Evolutionary conservation across 2,329 filamentous ascomycete genomes (phyloP).

Genomic region (Colletotrichum gigasporum): DNA sequence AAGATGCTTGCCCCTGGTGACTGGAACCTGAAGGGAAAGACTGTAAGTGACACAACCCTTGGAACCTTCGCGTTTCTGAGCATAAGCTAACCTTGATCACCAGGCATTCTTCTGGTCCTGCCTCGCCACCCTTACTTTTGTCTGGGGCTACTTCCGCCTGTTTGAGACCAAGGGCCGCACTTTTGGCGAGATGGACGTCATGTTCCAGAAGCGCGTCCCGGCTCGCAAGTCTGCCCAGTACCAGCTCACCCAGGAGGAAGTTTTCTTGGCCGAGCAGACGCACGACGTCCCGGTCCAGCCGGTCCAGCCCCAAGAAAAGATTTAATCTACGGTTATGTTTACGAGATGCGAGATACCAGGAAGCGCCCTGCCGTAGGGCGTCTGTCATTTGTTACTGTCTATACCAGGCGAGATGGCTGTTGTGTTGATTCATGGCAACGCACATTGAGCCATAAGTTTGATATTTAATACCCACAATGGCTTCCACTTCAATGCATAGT

Average conservation of each 20-base stretch:
- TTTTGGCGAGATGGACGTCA: constrained; percentile 55
- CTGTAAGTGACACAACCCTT: constrained; percentile 35
- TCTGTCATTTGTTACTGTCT: constrained; percentile 6
- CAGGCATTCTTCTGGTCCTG: constrained; percentile 54
- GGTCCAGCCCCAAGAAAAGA: too few species aligned
- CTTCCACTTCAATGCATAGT: too few species aligned
- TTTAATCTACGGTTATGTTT: background rate
- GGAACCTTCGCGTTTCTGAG: background rate
- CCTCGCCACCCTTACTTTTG: constrained; percentile 45
- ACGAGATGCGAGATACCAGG: constrained; percentile 11
- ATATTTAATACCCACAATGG: constrained; percentile 13
- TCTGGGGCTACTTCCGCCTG: constrained; percentile 54
- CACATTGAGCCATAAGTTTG: background rate
- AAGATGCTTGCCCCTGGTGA: constrained; percentile 48
- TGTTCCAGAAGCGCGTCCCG: constrained; percentile 49
- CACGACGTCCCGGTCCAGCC: constrained; percentile 1
- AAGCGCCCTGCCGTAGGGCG: background rate
- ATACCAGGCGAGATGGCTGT: constrained; percentile 1
- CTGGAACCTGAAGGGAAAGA: constrained; percentile 52
- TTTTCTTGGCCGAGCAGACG: constrained; percentile 33
- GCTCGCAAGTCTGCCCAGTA: constrained; percentile 50
- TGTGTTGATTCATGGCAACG: background rate
- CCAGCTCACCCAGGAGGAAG: constrained; percentile 45
- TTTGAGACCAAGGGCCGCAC: constrained; percentile 56
- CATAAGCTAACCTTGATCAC: constrained; percentile 15